phyloP scores from a whole-genome alignment of 225 moss, liverwort and hornwort species.

The Polytrichum commune region DNA sequence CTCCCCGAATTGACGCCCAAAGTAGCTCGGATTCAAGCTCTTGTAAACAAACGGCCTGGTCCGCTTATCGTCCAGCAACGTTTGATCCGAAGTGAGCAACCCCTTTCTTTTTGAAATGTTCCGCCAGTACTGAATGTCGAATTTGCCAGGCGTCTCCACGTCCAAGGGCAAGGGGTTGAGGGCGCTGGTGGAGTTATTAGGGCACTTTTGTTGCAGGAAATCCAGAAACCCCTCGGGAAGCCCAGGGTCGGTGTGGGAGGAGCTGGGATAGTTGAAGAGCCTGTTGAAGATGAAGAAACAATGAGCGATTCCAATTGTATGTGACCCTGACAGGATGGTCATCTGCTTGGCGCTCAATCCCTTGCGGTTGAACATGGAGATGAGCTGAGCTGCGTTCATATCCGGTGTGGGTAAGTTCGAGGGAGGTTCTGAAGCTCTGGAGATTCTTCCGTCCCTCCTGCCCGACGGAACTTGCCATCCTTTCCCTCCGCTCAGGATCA shows the following conservation, averaged over 20 bases:
- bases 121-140: not conserved
- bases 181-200: not conserved
- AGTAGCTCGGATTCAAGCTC: not conserved
- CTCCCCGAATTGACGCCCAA: not conserved
- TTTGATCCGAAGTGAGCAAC: not conserved
- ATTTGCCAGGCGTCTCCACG: not conserved
- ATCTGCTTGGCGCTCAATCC: conserved; percentile 57
- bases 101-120: not conserved
- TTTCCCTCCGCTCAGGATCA: conserved; percentile 38
- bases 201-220: not conserved
- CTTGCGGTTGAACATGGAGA: conserved; percentile 38
- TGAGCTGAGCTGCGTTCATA: conserved; percentile 31
- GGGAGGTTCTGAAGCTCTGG: conserved; percentile 42
- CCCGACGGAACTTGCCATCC: conserved; percentile 54
- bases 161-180: not conserved
- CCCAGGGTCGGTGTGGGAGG: not conserved
- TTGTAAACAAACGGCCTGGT: not conserved
- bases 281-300: not conserved
- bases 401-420: conserved; percentile 38
- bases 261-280: not conserved
- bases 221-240: not conserved
- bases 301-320: not conserved
- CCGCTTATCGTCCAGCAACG: not conserved
- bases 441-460: conserved; percentile 53
- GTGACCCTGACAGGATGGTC: conserved; percentile 37